Evolutionary conservation across 2,329 filamentous ascomycete species (phyloP).

Genomic region (Berkeleyomyces basicola): DNA sequence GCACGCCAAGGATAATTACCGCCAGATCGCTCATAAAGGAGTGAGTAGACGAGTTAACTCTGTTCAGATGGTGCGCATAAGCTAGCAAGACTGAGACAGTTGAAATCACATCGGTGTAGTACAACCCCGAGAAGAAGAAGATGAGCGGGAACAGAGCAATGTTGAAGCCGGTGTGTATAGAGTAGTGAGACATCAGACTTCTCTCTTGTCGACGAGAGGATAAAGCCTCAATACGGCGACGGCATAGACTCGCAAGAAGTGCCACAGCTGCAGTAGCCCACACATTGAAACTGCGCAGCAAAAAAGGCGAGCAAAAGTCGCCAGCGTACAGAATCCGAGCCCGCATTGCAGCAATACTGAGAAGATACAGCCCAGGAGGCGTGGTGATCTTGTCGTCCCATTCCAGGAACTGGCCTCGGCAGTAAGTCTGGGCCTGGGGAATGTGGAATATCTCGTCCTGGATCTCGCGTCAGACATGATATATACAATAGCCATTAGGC

Average conservation of each 20-base stretch:
- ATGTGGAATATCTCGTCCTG: slow-evolving; percentile 83
- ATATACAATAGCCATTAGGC: not conserved
- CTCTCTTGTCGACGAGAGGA: slow-evolving; percentile 9
- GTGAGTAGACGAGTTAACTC: slow-evolving; percentile 21
- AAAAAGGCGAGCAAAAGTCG: slow-evolving; percentile 23
- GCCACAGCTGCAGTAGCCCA: slow-evolving; percentile 27
- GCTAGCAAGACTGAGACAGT: slow-evolving; percentile 56
- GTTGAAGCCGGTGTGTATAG: slow-evolving; percentile 54
- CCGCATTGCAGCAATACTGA: slow-evolving; percentile 18
- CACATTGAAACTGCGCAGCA: slow-evolving; percentile 34
- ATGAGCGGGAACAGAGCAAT: slow-evolving; percentile 72
- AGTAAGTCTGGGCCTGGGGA: slow-evolving; percentile 80
- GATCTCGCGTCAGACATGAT: not conserved
- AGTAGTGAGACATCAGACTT: slow-evolving; percentile 23
- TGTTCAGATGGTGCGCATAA: slow-evolving; percentile 41
- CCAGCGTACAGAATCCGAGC: not conserved
- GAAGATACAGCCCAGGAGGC: slow-evolving; percentile 61
- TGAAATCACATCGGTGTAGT: slow-evolving; percentile 85
- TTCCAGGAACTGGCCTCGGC: slow-evolving; percentile 49
- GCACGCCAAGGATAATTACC: slow-evolving; percentile 40
- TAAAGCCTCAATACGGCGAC: slow-evolving; percentile 31
- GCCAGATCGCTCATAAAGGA: slow-evolving; percentile 26
- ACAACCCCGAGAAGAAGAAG: slow-evolving; percentile 91
- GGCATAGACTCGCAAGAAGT: slow-evolving; percentile 33
- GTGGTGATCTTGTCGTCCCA: slow-evolving; percentile 99